Conservation (phyloP, 208 protist species). For the Wallacemonas sp. region DNA sequence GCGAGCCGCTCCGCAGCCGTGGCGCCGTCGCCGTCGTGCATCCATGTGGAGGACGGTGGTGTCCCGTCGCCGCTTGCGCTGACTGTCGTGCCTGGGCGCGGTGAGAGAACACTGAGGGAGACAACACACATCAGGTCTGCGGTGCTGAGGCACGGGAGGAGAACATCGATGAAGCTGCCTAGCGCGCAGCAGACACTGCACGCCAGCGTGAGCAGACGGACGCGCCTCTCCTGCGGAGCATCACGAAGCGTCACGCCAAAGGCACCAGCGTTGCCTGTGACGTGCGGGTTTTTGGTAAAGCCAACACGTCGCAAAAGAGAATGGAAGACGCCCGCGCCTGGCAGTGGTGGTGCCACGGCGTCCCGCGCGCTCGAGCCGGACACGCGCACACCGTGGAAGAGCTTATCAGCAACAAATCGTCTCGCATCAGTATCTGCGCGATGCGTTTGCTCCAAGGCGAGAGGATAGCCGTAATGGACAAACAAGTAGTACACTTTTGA, state of each 20-base stretch:
- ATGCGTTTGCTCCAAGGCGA: slow-evolving; percentile 7
- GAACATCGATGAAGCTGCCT: not conserved
- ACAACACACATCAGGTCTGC: slow-evolving; percentile 1
- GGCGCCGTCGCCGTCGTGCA: not conserved
- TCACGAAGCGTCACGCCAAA: not conserved
- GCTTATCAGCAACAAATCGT: slow-evolving; percentile 16
- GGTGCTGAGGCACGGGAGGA: not conserved
- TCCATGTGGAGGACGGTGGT: not conserved
- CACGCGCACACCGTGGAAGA: slow-evolving; percentile 15
- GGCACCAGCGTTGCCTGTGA: too few relatives aligned
- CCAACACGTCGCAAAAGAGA: too few relatives aligned
- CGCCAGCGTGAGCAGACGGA: not conserved
- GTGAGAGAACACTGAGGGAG: not conserved
- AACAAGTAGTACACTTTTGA: slow-evolving; percentile 35
- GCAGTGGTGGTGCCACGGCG: too few relatives aligned
- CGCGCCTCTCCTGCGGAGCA: not conserved
- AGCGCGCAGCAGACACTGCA: not conserved
- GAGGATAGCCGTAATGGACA: slow-evolving; percentile 20
- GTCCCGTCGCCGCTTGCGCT: not conserved
- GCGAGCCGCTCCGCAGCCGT: slow-evolving; percentile 19
- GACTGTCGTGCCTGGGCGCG: not conserved
- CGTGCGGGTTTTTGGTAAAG: too few relatives aligned
- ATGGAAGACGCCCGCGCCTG: too few relatives aligned
- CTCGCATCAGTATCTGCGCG: slow-evolving; percentile 16
- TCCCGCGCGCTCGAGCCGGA: too few relatives aligned